Conservation (phyloP, 306 rosid genomes). For the Lotus japonicus region DNA sequence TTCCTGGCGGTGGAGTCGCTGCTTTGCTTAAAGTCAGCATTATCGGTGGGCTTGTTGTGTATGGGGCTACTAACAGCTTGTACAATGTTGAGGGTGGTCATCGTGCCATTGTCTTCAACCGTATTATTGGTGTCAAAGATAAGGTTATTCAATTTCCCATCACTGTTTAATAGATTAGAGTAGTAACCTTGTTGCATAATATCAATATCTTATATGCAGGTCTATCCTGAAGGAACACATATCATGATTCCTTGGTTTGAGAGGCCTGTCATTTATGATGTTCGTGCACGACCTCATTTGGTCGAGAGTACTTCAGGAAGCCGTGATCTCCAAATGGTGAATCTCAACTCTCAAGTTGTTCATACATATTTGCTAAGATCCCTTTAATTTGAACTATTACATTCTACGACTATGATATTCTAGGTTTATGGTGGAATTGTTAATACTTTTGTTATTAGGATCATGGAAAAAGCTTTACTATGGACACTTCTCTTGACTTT, state of each 20-base stretch:
- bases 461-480: not conserved
- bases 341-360: not conserved
- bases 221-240: constrained; percentile 38
- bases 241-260: constrained; percentile 35
- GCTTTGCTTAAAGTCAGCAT: constrained; percentile 32
- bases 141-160: too few species aligned
- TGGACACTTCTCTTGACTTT: not conserved
- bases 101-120: constrained; percentile 35
- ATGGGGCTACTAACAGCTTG: constrained; percentile 32
- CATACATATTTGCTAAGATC: too few species aligned
- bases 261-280: constrained; percentile 38
- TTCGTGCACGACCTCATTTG: constrained; percentile 35
- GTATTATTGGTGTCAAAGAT: constrained; percentile 29
- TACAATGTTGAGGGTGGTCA: constrained; percentile 39
- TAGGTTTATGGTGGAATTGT: constrained; percentile 5
- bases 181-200: too few species aligned
- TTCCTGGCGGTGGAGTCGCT: constrained; percentile 26
- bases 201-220: constrained; percentile 32
- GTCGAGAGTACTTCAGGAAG: constrained; percentile 41
- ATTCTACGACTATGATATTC: not conserved
- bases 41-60: constrained; percentile 31
- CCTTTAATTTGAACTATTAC: constrained; percentile 1
- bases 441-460: not conserved
- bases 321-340: constrained; percentile 34
- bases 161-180: too few species aligned